phyloP scores from a whole-genome alignment of 495 filamentous ascomycete genomes.

The Penicillium manginii region DNA sequence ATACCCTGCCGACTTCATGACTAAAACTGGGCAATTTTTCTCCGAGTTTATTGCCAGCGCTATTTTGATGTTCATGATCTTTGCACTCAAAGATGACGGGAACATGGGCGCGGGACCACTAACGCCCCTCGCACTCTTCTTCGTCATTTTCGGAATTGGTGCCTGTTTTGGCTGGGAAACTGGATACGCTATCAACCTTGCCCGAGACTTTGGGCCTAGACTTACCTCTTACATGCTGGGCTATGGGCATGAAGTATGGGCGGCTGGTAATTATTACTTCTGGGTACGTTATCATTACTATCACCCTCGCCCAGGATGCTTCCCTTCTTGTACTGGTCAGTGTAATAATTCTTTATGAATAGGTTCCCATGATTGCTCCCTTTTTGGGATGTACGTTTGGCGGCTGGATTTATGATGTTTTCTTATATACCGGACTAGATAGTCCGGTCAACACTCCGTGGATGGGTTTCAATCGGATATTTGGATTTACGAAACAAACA shows the following conservation, averaged over 20 bases:
- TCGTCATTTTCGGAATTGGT: constrained; percentile 67
- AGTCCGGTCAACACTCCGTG: constrained; percentile 62
- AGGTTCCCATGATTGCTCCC: constrained; percentile 59
- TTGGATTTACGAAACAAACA: constrained; percentile 26
- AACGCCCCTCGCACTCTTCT: constrained; percentile 62
- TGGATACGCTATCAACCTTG: constrained; percentile 69
- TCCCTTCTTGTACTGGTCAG: not conserved
- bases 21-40: constrained; percentile 62
- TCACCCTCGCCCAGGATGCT: not conserved
- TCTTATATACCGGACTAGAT: constrained; percentile 60
- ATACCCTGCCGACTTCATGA: constrained; percentile 65
- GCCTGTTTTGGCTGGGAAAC: constrained; percentile 73
- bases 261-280: constrained; percentile 64
- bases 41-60: constrained; percentile 64
- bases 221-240: constrained; percentile 63
- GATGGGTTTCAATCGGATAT: constrained; percentile 53
- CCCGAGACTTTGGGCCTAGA: constrained; percentile 69
- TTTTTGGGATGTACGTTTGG: constrained; percentile 62
- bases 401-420: constrained; percentile 63
- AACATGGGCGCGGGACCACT: constrained; percentile 53
- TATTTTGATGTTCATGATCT: constrained; percentile 69
- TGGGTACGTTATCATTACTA: constrained; percentile 48
- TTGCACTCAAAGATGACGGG: constrained; percentile 64
- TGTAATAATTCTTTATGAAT: not conserved
- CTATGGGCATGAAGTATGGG: constrained; percentile 67